Conservation (phyloP, 2,329 filamentous ascomycete genomes). For the Phaeosphaeria sp. region DNA sequence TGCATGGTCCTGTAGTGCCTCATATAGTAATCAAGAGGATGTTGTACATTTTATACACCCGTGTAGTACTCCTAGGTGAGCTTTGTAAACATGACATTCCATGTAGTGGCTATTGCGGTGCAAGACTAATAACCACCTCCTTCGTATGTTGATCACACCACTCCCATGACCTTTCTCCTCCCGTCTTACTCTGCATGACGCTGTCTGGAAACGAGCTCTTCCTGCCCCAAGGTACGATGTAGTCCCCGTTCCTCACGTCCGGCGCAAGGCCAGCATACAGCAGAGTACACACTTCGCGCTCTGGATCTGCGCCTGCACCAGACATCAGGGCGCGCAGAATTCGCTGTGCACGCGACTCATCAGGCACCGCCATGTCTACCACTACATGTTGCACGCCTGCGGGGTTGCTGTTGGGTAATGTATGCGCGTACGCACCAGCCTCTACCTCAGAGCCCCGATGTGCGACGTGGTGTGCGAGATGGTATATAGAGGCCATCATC, state of each 20-base stretch:
- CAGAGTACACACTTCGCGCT: conserved; percentile 25
- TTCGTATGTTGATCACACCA: neutral
- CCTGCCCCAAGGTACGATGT: conserved; percentile 27
- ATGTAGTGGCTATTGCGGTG: too few relatives aligned
- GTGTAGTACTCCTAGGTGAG: too few relatives aligned
- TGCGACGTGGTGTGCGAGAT: conserved; percentile 9
- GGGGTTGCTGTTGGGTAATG: conserved; percentile 8
- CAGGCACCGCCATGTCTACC: conserved; percentile 5
- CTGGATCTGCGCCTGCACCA: neutral
- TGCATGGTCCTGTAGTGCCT: too few relatives aligned
- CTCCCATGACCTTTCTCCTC: neutral
- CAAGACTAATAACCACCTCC: too few relatives aligned
- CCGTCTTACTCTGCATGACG: conserved; percentile 7
- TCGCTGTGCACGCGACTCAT: neutral
- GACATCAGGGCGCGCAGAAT: conserved; percentile 10
- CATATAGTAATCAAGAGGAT: too few relatives aligned
- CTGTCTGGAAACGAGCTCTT: conserved; percentile 19
- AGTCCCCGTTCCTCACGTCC: conserved; percentile 18
- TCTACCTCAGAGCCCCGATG: conserved; percentile 4
- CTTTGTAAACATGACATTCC: too few relatives aligned
- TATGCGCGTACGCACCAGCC: conserved; percentile 6
- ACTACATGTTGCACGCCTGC: conserved; percentile 17
- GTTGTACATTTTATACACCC: too few relatives aligned
- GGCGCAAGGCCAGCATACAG: conserved; percentile 26
- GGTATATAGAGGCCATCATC: neutral